Conservation (phyloP, 768 basidiomycete species). For the Russula ochroleuca region DNA sequence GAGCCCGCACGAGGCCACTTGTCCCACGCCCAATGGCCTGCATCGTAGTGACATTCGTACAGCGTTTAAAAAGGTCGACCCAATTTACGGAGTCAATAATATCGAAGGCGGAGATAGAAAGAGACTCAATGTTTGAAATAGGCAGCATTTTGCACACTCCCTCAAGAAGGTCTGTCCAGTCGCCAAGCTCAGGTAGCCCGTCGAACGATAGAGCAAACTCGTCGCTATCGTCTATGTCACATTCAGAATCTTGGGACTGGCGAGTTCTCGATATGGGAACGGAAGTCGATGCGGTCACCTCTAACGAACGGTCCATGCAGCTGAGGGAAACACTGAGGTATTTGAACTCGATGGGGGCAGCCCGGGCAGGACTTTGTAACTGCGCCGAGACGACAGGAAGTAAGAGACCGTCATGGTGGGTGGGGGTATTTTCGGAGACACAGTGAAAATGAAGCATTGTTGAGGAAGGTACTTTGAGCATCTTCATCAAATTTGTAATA, state of each 20-base stretch:
- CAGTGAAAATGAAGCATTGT: slow-evolving; percentile 1
- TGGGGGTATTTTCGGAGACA: not conserved
- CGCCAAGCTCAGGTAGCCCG: not conserved
- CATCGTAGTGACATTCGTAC: slow-evolving; percentile 7
- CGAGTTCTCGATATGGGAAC: not conserved
- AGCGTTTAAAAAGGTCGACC: not conserved
- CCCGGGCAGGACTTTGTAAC: not conserved
- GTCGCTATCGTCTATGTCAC: not conserved
- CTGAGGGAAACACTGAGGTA: not conserved
- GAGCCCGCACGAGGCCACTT: not conserved
- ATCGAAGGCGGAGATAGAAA: too few relatives aligned
- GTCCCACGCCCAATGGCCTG: slow-evolving; percentile 2
- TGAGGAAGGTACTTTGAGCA: slow-evolving; percentile 5
- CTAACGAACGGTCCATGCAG: not conserved
- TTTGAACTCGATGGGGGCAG: not conserved
- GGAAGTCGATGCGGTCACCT: not conserved
- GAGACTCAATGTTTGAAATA: not conserved
- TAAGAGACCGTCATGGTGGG: not conserved
- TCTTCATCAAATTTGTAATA: slow-evolving; percentile 5
- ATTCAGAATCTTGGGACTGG: not conserved
- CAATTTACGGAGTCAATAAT: too few relatives aligned
- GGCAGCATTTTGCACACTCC: slow-evolving; percentile 1
- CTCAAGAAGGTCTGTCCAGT: not conserved
- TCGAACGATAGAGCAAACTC: slow-evolving; percentile 10
- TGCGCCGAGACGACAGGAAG: slow-evolving; percentile 3